Base-by-base conservation (phyloP, 2,329 filamentous ascomycete genomes). In the Penicillium sp. region DNA sequence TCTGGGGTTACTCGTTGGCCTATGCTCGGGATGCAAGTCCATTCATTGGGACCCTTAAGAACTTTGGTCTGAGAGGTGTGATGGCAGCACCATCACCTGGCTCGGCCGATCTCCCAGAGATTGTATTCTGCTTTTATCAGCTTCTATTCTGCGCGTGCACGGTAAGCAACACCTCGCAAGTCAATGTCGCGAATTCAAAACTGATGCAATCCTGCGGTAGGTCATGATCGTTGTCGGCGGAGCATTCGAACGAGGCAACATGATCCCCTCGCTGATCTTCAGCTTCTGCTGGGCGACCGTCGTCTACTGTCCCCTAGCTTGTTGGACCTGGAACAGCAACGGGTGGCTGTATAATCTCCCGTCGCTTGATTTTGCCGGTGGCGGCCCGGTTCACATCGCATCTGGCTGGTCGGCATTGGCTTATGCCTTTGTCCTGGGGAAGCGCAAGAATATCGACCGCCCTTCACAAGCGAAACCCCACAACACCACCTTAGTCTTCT, bases 291-390 rank as follows among this genome's bases (percentile, higher is more conserved):
- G 87, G 87, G 78, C 85, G 17, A 89, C 87, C 41, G 80, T 89
- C 61, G 86, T 90, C 60, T 90, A 90, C 75, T 86, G 88, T 67
- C 87, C 87, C 21, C 83, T 91, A 60, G 88, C 89, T 47, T 89
- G 89, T 75, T 90, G 88, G 83, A 90, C 89, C 45, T 91, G 88
- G 89, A 91, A 90, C 74, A 77, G 80, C 51, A 86, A 85, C 61
- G 89, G 89, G 47, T 91, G 88, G 87, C 81, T 89, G 29, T 87
- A 81, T 74, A 82, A 83, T 21, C 81, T 91, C 42, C 86, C 86
- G 48, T 84, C 86, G 27, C 83, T 90, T 65, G 89, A 91, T 73
- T 91, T 90, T 66, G 88, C 89, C 35, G 89, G 89, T 44, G 88
- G 88, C 45, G 89, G 87, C 13, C 88, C 89, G 38, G 89, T 91